phyloP scores from a whole-genome alignment of 2,329 filamentous ascomycete species.

The Neurospora crassa region DNA sequence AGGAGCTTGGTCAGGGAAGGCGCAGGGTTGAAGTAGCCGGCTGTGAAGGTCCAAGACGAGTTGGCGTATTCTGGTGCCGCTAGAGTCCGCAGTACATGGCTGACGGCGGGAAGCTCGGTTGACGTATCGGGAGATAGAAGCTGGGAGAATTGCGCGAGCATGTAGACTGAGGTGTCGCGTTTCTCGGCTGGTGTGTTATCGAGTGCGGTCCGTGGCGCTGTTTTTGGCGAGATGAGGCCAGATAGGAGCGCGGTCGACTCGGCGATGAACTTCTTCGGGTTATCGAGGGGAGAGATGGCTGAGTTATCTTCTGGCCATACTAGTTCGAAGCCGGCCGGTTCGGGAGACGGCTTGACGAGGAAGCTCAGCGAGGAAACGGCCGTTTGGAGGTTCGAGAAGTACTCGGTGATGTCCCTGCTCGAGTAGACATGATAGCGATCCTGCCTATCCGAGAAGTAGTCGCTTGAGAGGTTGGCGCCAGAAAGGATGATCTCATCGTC shows the following conservation, averaged over 20 bases:
- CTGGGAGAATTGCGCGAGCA: slow-evolving; percentile 80
- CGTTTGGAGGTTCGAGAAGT: slow-evolving; percentile 70
- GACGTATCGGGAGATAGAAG: slow-evolving; percentile 71
- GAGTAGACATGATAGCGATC: slow-evolving; percentile 90
- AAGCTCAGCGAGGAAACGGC: slow-evolving; percentile 77
- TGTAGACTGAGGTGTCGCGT: slow-evolving; percentile 68
- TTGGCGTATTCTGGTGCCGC: slow-evolving; percentile 51
- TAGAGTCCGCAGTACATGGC: slow-evolving; percentile 61
- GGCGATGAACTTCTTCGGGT: slow-evolving; percentile 59
- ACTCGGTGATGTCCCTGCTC: slow-evolving; percentile 68
- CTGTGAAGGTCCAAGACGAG: slow-evolving; percentile 86
- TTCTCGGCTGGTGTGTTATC: slow-evolving; percentile 15
- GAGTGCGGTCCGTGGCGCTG: slow-evolving; percentile 11
- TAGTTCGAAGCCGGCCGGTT: slow-evolving; percentile 48
- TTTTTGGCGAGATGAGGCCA: slow-evolving; percentile 51
- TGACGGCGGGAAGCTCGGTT: slow-evolving; percentile 79
- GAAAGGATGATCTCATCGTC: slow-evolving; percentile 95
- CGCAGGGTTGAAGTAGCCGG: slow-evolving; percentile 97
- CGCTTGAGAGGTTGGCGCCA: slow-evolving; percentile 81
- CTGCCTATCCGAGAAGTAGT: slow-evolving; percentile 95
- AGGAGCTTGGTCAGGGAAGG: slow-evolving; percentile 72
- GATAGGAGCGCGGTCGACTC: slow-evolving; percentile 58
- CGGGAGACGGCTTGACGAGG: slow-evolving; percentile 54
- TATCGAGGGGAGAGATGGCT: slow-evolving; percentile 62
- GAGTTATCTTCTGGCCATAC: slow-evolving; percentile 69